Evolutionary conservation across 2,329 filamentous ascomycete species (phyloP).

Genomic region (Cytospora piceae): DNA sequence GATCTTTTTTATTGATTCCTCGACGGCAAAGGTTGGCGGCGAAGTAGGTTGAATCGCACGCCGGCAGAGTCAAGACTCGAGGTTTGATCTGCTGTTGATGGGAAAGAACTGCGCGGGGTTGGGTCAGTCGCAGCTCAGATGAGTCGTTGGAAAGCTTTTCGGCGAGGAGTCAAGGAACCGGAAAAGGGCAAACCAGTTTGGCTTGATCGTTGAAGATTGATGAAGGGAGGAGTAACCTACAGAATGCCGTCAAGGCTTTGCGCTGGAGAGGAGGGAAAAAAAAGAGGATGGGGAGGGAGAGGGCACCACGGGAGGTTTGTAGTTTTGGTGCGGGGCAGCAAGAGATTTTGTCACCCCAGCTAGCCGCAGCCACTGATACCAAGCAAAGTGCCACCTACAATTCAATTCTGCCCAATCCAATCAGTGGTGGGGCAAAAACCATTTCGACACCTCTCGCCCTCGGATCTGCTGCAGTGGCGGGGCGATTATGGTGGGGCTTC

Average conservation of each 20-base stretch:
- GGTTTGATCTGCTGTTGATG: slow-evolving; percentile 26
- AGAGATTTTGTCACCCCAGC: slow-evolving; percentile 19
- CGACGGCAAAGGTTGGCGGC: slow-evolving; percentile 29
- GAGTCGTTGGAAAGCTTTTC: slow-evolving; percentile 2
- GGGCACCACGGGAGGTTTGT: slow-evolving; percentile 20
- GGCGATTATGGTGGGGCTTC: slow-evolving; percentile 11
- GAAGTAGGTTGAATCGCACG: slow-evolving; percentile 25
- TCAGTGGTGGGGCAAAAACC: slow-evolving; percentile 9
- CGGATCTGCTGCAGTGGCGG: slow-evolving; percentile 28
- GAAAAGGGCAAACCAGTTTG: not conserved
- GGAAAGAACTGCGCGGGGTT: slow-evolving; percentile 29
- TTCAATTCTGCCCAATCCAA: slow-evolving; percentile 14
- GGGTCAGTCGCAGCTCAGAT: slow-evolving; percentile 18
- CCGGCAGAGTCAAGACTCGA: slow-evolving; percentile 27
- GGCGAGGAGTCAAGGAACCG: slow-evolving; percentile 8
- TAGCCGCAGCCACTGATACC: slow-evolving; percentile 3
- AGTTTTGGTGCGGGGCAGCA: slow-evolving; percentile 28
- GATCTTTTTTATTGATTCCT: slow-evolving; percentile 34
- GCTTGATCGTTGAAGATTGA: not conserved
- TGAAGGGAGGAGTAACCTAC: slow-evolving; percentile 20
- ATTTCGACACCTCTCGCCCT: slow-evolving; percentile 9
- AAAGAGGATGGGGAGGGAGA: slow-evolving; percentile 26
- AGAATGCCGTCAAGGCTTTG: slow-evolving; percentile 32
- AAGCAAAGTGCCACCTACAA: slow-evolving; percentile 1
- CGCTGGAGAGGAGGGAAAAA: slow-evolving; percentile 30